Percentiles rank a stretch among this genome's conserved stretches.
These are phyloP conservation scores for Emmonsiellopsis sp. DNA, from an alignment of 2,329 filamentous ascomycete species.

Conservation along the genomic window DNA sequence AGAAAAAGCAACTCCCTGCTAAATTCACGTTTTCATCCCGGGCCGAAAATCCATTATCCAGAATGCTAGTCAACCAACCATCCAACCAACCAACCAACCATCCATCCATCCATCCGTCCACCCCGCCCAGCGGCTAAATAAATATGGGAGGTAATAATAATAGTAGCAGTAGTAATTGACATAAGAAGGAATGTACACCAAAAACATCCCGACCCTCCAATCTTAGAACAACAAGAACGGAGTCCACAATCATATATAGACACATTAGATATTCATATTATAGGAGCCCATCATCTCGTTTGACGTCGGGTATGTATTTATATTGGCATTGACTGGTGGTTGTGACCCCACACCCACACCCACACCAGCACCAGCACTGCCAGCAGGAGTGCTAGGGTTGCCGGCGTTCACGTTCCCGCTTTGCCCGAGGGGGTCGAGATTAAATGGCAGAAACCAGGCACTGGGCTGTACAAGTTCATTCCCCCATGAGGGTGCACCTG, in stretches of 20 bases:
- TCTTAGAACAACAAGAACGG: neutral
- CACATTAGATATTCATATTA: neutral
- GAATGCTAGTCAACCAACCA: too few species aligned
- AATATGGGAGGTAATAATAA: too few species aligned
- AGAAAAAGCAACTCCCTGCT: too few species aligned
- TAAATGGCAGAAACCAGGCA: constrained; percentile 90
- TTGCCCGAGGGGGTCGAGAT: constrained; percentile 57
- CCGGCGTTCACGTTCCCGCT: neutral
- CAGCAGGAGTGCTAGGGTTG: neutral
- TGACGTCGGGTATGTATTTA: neutral
- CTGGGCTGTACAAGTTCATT: constrained; percentile 40
- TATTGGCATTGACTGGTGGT: neutral
- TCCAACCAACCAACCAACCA: too few species aligned
- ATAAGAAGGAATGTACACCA: too few species aligned
- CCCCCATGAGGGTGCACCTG: constrained; percentile 18
- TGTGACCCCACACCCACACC: neutral
- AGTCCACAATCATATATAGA: neutral
- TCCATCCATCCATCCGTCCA: too few species aligned
- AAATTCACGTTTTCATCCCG: too few species aligned
- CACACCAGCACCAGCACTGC: neutral
- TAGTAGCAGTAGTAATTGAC: too few species aligned
- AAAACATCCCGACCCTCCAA: too few species aligned
- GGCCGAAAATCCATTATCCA: too few species aligned
- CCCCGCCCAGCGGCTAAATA: too few species aligned
- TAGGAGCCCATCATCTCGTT: constrained; percentile 2